phyloP scores from a whole-genome alignment of 176 grass and related monocot species.

The Eragrostis nindensis region DNA sequence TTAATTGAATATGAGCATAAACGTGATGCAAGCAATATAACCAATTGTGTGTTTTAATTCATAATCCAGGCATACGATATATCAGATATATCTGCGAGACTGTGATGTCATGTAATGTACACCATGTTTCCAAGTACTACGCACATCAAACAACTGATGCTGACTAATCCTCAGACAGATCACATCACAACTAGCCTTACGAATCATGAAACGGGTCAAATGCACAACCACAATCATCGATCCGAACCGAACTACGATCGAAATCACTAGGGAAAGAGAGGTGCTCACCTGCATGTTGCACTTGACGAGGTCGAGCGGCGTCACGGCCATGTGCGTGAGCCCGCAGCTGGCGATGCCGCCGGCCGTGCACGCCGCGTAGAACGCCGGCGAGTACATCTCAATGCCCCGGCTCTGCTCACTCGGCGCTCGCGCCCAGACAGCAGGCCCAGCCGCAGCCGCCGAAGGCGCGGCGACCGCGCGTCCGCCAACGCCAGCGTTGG shows the following conservation, averaged over 20 bases:
- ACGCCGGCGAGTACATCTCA: conserved; percentile 71
- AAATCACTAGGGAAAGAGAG: neutral
- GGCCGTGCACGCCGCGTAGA: conserved; percentile 84
- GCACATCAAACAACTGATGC: neutral
- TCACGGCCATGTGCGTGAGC: conserved; percentile 87
- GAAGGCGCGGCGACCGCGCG: neutral
- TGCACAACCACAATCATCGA: neutral
- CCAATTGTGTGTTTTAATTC: neutral
- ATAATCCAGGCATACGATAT: neutral
- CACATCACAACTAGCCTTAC: neutral
- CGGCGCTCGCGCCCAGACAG: conserved; percentile 44
- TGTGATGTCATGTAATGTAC: neutral
- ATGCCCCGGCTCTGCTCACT: conserved; percentile 50
- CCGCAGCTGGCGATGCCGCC: conserved; percentile 83
- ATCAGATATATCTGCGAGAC: neutral
- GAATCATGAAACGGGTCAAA: neutral
- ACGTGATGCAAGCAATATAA: neutral
- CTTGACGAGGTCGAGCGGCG: conserved; percentile 90
- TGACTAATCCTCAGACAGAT: neutral
- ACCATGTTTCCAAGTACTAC: no score
- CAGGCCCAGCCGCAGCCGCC: neutral
- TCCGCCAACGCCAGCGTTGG: neutral
- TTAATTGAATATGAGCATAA: neutral
- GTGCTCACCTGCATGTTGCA: conserved; percentile 90
- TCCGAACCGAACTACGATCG: neutral